Conservation (phyloP, 2,329 filamentous ascomycete species). For the Sclerotinia minor region DNA sequence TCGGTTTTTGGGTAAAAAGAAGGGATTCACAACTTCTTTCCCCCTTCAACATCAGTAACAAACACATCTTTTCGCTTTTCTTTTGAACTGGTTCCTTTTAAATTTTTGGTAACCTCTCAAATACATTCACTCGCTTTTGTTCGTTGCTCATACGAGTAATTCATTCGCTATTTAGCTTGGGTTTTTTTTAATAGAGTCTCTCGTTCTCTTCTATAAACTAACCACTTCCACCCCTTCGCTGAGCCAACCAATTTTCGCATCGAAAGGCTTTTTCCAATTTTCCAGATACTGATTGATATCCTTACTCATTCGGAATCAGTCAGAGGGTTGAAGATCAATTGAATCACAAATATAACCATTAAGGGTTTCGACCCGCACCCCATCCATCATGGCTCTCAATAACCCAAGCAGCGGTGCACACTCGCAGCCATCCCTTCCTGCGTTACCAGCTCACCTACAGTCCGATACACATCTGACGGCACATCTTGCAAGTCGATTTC, state of each 20-base stretch:
- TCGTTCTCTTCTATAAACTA: not conserved
- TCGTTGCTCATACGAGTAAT: slow-evolving; percentile 2
- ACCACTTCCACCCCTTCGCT: not conserved
- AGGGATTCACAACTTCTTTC: slow-evolving; percentile 16
- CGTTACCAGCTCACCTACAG: slow-evolving; percentile 80
- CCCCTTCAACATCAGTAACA: slow-evolving; percentile 2
- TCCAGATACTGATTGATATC: not conserved
- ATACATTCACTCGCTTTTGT: slow-evolving; percentile 18
- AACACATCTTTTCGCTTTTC: not conserved
- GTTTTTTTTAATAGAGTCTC: slow-evolving; percentile 10
- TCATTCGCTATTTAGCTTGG: slow-evolving; percentile 3
- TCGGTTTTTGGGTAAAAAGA: slow-evolving; percentile 1
- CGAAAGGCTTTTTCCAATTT: not conserved
- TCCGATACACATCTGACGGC: slow-evolving; percentile 77
- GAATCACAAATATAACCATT: not conserved
- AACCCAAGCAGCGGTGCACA: slow-evolving; percentile 57
- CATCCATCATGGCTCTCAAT: slow-evolving; percentile 58
- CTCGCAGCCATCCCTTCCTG: slow-evolving; percentile 82
- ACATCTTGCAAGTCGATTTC: slow-evolving; percentile 85
- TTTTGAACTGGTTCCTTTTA: not conserved
- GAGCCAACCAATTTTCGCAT: not conserved
- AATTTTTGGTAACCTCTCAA: not conserved
- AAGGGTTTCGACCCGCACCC: slow-evolving; percentile 36
- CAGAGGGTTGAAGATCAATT: not conserved
- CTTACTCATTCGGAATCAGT: not conserved